Evolutionary conservation across 2,329 filamentous ascomycete genomes (phyloP).

Genomic region (Metarhizium guizhouense): DNA sequence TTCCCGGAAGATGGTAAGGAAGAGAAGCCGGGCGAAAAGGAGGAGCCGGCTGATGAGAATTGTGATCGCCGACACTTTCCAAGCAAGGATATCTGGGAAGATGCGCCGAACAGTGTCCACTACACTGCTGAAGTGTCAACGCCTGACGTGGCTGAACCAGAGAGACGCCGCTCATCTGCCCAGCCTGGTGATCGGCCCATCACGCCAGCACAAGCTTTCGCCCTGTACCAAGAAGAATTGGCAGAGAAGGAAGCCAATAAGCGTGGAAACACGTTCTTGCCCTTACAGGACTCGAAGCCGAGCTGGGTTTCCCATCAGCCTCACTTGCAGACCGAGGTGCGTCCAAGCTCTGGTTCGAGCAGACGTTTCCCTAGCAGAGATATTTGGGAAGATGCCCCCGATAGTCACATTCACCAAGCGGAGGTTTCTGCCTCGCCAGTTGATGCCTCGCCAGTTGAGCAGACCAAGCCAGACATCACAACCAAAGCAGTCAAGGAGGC

Average conservation of each 20-base stretch:
- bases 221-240: slow-evolving; percentile 55
- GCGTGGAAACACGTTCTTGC: slow-evolving; percentile 18
- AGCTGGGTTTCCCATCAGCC: slow-evolving; percentile 37
- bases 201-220: slow-evolving; percentile 56
- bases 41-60: slow-evolving; percentile 30
- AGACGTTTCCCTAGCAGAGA: slow-evolving; percentile 84
- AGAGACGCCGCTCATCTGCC: slow-evolving; percentile 22
- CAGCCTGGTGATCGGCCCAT: slow-evolving; percentile 30
- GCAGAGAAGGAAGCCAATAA: slow-evolving; percentile 43
- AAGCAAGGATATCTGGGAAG: slow-evolving; percentile 95
- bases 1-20: slow-evolving; percentile 71
- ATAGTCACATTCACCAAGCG: slow-evolving; percentile 71
- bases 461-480: slow-evolving; percentile 19
- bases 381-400: slow-evolving; percentile 89
- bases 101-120: slow-evolving; percentile 78
- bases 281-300: slow-evolving; percentile 25
- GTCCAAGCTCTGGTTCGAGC: slow-evolving; percentile 40
- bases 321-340: slow-evolving; percentile 41
- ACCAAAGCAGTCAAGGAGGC: slow-evolving; percentile 28
- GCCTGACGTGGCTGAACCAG: slow-evolving; percentile 45
- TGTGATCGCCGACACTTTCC: slow-evolving; percentile 67
- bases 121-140: slow-evolving; percentile 75
- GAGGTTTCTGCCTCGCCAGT: slow-evolving; percentile 44
- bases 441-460: slow-evolving; percentile 22
- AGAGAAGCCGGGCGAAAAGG: slow-evolving; percentile 17